These are phyloP conservation scores for Ustilago lituana DNA, from an alignment of 1,284 basidiomycete genomes.

Conservation along the genomic window DNA sequence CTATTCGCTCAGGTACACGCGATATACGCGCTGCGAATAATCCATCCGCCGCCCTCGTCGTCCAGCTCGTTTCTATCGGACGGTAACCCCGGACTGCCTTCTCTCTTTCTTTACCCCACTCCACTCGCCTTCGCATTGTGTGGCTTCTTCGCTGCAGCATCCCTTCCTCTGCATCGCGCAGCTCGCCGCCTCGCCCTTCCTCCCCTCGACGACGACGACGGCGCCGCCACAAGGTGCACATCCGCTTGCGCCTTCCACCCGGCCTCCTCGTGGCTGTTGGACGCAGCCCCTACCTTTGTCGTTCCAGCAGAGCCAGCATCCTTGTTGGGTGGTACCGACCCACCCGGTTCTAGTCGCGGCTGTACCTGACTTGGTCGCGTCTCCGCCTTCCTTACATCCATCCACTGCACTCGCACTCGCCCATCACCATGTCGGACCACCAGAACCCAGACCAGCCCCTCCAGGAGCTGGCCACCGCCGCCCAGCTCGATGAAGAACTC, in stretches of 20 bases:
- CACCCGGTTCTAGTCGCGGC: no score
- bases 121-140: background rate
- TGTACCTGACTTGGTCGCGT: no score
- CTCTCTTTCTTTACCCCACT: conserved; percentile 12
- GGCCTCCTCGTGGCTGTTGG: background rate
- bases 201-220: background rate
- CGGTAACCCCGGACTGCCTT: conserved; percentile 27
- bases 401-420: background rate
- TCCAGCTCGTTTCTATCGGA: conserved; percentile 20
- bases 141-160: conserved; percentile 22
- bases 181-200: background rate
- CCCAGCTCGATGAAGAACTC: conserved; percentile 46
- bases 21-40: background rate
- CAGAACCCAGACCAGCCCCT: conserved; percentile 45
- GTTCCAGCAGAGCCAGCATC: no score
- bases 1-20: background rate
- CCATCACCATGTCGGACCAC: conserved; percentile 34
- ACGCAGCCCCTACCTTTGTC: no score
- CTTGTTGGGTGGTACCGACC: no score
- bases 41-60: conserved; percentile 13
- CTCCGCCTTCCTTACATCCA: background rate
- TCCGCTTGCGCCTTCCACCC: background rate
- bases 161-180: background rate
- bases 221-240: conserved; percentile 4
- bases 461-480: conserved; percentile 50